Evolutionary conservation across 768 basidiomycete species (phyloP), one percentile per base, ranked within the genome.

Genomic region (Auricularia auricula-judae): DNA sequence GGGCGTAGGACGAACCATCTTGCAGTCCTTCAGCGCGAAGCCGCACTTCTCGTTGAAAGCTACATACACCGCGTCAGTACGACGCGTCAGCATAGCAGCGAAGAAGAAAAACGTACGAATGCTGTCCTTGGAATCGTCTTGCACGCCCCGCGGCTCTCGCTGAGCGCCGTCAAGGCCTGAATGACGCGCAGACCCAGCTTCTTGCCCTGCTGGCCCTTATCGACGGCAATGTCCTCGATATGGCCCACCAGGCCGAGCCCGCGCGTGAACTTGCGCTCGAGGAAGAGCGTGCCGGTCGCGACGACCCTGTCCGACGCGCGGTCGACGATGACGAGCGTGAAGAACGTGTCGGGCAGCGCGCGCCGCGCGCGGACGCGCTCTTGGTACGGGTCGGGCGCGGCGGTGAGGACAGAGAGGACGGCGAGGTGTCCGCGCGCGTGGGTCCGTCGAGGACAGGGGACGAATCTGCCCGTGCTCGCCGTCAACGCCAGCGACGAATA

Each of bases 141-240:
- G n/a, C n/a, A 99, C 75, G 89, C 82, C 56, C 95, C 86, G 66
- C 79, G 76, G 67, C 74, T 77, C 82, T 94, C 88, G 73, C 91
- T 90, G 71, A 98, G 86, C 63, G 81, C 81, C 1, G 89, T 91
- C 70, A 98, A 80, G 3, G 91, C 88, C 69, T 91, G 82, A 72
- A 99, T 93, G 69, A 98, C 80, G 69, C 87, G 82, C 76, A 91
- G 74, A 0, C 97, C 97, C 36, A 99, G 81, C 74, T 92, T 94
- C 77, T 88, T 89, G 36, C 97, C 97, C 79, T 97, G 94, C 76
- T 89, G 84, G 47, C 74, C 79, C 76, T 88, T 86, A 76, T 89
- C 86, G 21, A 99, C 95, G 2, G 93, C 95, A 67, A 99, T 97
- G 73, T 99, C 97, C 76, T 99, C 97, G 68, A 99, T 94, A 72